These are phyloP conservation scores for Aphanomyces euteiches DNA, from an alignment of 352 stramenopile genomes.

Conservation along the genomic window DNA sequence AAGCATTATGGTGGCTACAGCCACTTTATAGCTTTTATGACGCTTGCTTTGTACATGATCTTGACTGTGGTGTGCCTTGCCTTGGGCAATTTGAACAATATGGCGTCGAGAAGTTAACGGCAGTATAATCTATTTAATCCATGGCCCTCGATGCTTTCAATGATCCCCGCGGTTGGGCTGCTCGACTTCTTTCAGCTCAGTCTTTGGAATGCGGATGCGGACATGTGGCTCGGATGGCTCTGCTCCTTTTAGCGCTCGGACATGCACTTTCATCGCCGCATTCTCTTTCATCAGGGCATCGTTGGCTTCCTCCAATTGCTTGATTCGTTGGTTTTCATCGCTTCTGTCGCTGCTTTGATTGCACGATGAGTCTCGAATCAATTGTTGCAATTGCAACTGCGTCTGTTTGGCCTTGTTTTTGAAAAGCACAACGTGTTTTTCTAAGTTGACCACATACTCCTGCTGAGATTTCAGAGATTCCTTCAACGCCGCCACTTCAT, in stretches of 20 bases:
- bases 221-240: conserved; percentile 24
- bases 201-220: conserved; percentile 26
- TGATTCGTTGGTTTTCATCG: conserved; percentile 44
- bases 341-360: conserved; percentile 36
- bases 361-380: conserved; percentile 57
- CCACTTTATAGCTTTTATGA: neutral
- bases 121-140: too few species aligned
- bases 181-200: conserved; percentile 23
- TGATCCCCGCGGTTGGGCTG: neutral
- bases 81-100: neutral
- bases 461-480: conserved; percentile 71
- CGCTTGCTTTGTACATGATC: neutral
- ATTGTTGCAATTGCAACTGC: conserved; percentile 73
- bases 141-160: neutral
- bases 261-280: conserved; percentile 25
- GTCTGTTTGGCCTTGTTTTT: conserved; percentile 84
- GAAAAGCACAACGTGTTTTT: conserved; percentile 85
- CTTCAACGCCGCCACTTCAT: conserved; percentile 44
- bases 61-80: neutral
- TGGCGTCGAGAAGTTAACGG: neutral
- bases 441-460: conserved; percentile 75
- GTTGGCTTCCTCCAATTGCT: conserved; percentile 72
- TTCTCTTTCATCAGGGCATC: conserved; percentile 67
- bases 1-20: conserved; percentile 17
- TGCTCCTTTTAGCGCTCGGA: conserved; percentile 13